Evolutionary conservation across 148 eudicot genomes (phyloP).

Genomic region (Fagopyrum tataricum): DNA sequence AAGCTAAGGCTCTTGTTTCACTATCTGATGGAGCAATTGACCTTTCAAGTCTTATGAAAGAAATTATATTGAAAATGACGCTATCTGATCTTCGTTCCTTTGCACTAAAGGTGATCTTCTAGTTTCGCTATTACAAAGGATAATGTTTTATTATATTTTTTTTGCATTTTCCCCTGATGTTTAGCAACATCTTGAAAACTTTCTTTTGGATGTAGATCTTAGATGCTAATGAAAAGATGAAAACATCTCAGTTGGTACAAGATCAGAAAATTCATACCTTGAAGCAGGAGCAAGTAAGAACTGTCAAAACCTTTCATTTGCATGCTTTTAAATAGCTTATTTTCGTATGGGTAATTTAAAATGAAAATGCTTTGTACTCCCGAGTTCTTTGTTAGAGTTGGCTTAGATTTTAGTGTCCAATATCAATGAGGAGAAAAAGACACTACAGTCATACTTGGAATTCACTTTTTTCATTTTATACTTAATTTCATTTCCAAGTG

Average conservation of each 20-base stretch:
- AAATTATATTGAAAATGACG: constrained; percentile 17
- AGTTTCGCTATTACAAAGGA: background rate
- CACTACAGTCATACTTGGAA: background rate
- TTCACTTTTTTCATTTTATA: background rate
- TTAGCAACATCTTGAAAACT: constrained; percentile 8
- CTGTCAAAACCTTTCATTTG: constrained; percentile 1
- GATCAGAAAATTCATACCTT: constrained; percentile 28
- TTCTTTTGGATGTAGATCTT: constrained; percentile 31
- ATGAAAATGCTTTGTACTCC: background rate
- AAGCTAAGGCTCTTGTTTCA: constrained; percentile 11
- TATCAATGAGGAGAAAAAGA: background rate
- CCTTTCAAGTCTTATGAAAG: constrained; percentile 11
- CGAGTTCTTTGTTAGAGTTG: background rate
- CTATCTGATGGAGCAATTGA: constrained; percentile 11
- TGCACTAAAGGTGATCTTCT: constrained; percentile 29
- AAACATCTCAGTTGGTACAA: constrained; percentile 35
- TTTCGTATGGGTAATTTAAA: background rate
- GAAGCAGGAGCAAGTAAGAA: constrained; percentile 53
- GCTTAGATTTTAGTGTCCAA: background rate
- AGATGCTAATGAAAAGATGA: constrained; percentile 38
- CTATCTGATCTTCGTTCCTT: constrained; percentile 27
- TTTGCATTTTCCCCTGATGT: constrained; percentile 7
- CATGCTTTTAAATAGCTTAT: background rate
- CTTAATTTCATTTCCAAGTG: background rate
- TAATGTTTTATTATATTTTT: background rate